phyloP scores from a whole-genome alignment of 257 asterid species.

The Jacaranda copaia region DNA sequence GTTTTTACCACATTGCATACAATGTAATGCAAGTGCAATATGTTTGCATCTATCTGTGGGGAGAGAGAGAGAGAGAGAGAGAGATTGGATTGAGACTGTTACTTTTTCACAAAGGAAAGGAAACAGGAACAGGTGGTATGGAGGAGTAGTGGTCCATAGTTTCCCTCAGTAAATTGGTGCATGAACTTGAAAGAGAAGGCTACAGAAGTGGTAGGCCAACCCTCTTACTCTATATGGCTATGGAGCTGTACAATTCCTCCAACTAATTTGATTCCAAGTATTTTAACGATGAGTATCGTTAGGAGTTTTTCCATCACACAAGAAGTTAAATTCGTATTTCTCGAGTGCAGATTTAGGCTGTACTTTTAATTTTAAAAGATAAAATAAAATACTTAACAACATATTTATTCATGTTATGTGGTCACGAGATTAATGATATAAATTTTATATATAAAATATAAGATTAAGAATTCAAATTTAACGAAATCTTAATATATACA shows the following conservation, averaged over 20 bases:
- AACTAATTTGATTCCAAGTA: constrained; percentile 40
- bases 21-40: background rate
- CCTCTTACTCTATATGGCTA: constrained; percentile 32
- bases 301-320: background rate
- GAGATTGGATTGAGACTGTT: constrained; percentile 2
- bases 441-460: too few relatives aligned
- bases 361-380: too few relatives aligned
- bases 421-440: too few relatives aligned
- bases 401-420: too few relatives aligned
- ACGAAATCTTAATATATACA: too few relatives aligned
- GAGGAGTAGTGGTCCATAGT: constrained; percentile 46
- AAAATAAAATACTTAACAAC: too few relatives aligned
- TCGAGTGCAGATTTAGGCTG: too few relatives aligned
- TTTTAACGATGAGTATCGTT: constrained; percentile 9
- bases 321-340: background rate
- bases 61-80: background rate
- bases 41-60: background rate
- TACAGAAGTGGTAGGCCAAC: constrained; percentile 45
- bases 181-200: constrained; percentile 45
- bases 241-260: constrained; percentile 20
- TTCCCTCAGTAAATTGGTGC: constrained; percentile 35
- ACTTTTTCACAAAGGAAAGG: constrained; percentile 38
- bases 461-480: too few relatives aligned
- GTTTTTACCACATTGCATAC: background rate
- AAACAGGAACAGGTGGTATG: constrained; percentile 37